Percentiles rank a stretch among this genome's conserved stretches.
Evolutionary conservation across 169 alveolate species (phyloP).

Genomic region (Cryptosporidium ryanae): DNA sequence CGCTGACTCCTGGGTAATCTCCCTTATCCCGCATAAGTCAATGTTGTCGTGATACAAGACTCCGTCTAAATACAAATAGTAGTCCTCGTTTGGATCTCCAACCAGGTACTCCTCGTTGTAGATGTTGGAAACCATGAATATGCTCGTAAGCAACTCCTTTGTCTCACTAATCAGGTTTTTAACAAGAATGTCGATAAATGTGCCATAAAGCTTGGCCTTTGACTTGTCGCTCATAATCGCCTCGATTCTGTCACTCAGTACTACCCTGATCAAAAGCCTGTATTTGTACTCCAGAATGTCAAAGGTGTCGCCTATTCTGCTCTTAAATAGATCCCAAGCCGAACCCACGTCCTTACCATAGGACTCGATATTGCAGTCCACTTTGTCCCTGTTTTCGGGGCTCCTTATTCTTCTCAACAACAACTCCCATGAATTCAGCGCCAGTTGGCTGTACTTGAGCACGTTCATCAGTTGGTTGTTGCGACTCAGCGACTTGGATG

Average conservation of each 20-base stretch:
- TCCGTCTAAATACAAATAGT: constrained; percentile 28
- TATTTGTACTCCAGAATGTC: constrained; percentile 33
- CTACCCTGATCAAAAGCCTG: constrained; percentile 27
- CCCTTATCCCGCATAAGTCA: constrained; percentile 1
- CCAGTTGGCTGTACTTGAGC: constrained; percentile 39
- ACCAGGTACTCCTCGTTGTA: constrained; percentile 4
- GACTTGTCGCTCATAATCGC: not conserved
- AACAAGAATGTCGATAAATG: constrained; percentile 27
- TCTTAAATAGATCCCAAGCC: constrained; percentile 36
- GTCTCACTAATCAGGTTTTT: constrained; percentile 38
- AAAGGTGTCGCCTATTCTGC: constrained; percentile 19
- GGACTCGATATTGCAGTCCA: not conserved
- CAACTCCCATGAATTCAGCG: constrained; percentile 55
- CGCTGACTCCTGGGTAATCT: constrained; percentile 1
- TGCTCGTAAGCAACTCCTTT: constrained; percentile 32
- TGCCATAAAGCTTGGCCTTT: constrained; percentile 13
- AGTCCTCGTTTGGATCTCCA: constrained; percentile 37
- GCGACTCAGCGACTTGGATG: constrained; percentile 9
- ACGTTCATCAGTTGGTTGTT: constrained; percentile 46
- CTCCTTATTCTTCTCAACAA: constrained; percentile 35
- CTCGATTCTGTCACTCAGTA: constrained; percentile 3
- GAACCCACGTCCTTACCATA: constrained; percentile 45
- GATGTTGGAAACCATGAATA: constrained; percentile 26
- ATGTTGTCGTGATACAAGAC: constrained; percentile 5
- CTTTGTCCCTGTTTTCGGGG: constrained; percentile 10